Base-by-base conservation (phyloP, 306 rosid genomes). In the apple (Malus domestica) region DNA sequence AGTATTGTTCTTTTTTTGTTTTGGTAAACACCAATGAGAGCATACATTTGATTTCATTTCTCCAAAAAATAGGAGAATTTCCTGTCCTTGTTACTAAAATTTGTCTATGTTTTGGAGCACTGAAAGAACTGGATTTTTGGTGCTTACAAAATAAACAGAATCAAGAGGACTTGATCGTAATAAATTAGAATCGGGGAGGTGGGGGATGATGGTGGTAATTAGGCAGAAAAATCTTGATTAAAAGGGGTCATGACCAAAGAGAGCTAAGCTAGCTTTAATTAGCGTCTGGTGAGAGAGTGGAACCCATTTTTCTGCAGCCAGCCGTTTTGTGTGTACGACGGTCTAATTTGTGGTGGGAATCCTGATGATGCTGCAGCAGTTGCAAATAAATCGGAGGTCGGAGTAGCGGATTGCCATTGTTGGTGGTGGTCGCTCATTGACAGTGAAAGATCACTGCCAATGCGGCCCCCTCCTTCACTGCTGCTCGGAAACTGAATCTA, bases 301-400 rank as follows among this genome's bases (percentile, higher is more conserved):
- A 90, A 90, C 42, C 90, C 93, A 79, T 88, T 85, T 72, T 82
- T 89, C 75, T 87, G 96, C 85, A 81, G 85, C 97, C 91, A 85
- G 84, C 80, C 12, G 9, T 78, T 83, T 86, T 90, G 27, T 83
- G 68, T 40, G 84, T 67, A 68, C 84, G 18, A 73, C 84, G 51
- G 49, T 80, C 77, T 68, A 49, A 82, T 89, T 85, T 89, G 98
- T 51, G 76, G 89, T 81, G 90, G 87, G 99, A 96, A 96, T 96
- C 99, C 99, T 96, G 99, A 96, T 96, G 99, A 96, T 96, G 99
- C 99, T 96, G 99, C 99, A 88, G 97, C 95, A 85, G 81, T 84
- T 86, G 97, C 89, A 78, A 82, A 81, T 73, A 80, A 29, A 10
- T 62, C 61, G 74, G 71, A 66, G 30, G 70, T 18, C 40, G 90